phyloP scores from a whole-genome alignment of 106 monocot species.

The Hemerocallis citrina region DNA sequence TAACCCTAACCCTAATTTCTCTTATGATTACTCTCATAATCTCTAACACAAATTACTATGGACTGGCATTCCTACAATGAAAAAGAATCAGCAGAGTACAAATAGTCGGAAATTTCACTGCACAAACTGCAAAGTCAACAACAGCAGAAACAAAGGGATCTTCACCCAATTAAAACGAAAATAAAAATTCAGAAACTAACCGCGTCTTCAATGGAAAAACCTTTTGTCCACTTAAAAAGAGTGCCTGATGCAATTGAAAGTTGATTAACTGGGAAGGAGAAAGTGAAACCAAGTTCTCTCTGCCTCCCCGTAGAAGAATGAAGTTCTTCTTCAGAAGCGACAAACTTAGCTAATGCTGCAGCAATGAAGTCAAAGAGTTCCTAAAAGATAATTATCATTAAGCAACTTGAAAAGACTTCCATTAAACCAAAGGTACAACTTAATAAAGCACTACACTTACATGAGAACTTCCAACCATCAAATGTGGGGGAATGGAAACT shows the following conservation, averaged over 20 bases:
- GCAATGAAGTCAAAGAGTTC: slow-evolving; percentile 90
- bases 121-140: neutral
- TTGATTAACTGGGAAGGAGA: slow-evolving; percentile 88
- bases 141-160: too few relatives aligned
- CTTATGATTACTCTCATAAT: too few relatives aligned
- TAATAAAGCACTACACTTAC: neutral
- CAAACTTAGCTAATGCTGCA: slow-evolving; percentile 63
- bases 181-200: slow-evolving; percentile 28
- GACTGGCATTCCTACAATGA: neutral
- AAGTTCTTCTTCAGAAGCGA: slow-evolving; percentile 43
- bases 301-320: slow-evolving; percentile 39
- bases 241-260: slow-evolving; percentile 67
- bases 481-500: slow-evolving; percentile 38
- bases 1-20: too few relatives aligned
- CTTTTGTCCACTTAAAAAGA: slow-evolving; percentile 89
- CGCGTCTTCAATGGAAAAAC: slow-evolving; percentile 68
- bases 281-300: slow-evolving; percentile 81
- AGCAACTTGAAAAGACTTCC: neutral
- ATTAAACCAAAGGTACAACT: neutral
- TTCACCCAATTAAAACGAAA: too few relatives aligned
- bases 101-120: neutral
- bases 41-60: too few relatives aligned
- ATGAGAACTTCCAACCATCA: slow-evolving; percentile 32
- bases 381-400: slow-evolving; percentile 25
- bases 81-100: neutral